Conservation (phyloP, 768 basidiomycete genomes). For the Tephrocybe rancida region DNA sequence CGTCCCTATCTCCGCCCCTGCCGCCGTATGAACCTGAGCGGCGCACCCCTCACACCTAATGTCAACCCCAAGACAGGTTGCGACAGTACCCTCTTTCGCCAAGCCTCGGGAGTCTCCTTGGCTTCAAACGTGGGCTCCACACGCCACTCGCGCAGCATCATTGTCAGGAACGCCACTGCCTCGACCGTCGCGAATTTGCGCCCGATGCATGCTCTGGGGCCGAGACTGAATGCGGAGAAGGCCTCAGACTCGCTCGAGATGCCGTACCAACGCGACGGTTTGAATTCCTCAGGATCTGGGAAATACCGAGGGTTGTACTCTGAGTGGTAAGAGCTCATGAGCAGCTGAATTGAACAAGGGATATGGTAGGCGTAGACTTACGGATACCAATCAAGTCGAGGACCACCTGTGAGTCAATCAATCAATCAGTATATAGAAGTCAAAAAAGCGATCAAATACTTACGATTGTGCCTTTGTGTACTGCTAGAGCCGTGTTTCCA, state of each 20-base stretch:
- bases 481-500: constrained; percentile 24
- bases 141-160: constrained; percentile 52
- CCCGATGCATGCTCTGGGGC: constrained; percentile 59
- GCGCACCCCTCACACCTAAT: constrained; percentile 31
- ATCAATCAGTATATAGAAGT: not conserved
- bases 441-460: not conserved
- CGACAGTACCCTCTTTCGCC: constrained; percentile 34
- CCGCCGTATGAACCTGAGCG: constrained; percentile 28
- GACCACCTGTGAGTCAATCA: not conserved
- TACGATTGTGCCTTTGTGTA: not conserved
- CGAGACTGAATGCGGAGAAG: constrained; percentile 46
- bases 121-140: constrained; percentile 42
- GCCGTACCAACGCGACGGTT: constrained; percentile 52
- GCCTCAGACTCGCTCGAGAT: constrained; percentile 38
- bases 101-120: constrained; percentile 38
- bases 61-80: constrained; percentile 34
- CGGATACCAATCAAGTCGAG: not conserved
- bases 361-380: not conserved
- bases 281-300: constrained; percentile 45
- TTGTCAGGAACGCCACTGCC: constrained; percentile 52
- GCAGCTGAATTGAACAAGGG: not conserved
- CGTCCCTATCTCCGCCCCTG: not conserved
- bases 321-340: too few species aligned
- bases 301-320: constrained; percentile 54
- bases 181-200: constrained; percentile 55